Evolutionary conservation across 768 basidiomycete species (phyloP).

Genomic region (Boletales sp.): DNA sequence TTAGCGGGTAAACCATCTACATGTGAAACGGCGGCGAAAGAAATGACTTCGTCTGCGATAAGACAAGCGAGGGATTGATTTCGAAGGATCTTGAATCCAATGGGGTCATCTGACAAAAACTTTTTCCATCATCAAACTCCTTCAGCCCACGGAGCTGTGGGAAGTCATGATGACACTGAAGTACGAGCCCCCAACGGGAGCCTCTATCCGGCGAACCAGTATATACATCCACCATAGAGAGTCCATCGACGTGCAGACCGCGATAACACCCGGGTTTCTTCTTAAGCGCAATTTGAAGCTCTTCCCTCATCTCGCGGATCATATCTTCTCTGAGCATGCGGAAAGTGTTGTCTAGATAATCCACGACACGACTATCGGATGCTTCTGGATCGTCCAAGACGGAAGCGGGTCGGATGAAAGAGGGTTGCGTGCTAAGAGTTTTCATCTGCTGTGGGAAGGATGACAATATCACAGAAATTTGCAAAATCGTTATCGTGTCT

Average conservation of each 20-base stretch:
- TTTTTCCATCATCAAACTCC: slow-evolving; percentile 33
- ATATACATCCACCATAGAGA: slow-evolving; percentile 39
- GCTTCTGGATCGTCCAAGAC: slow-evolving; percentile 44
- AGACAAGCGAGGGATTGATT: slow-evolving; percentile 58
- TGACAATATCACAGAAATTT: slow-evolving; percentile 57
- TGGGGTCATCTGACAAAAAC: slow-evolving; percentile 34
- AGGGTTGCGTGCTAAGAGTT: slow-evolving; percentile 39
- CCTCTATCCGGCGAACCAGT: slow-evolving; percentile 26
- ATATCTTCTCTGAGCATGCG: slow-evolving; percentile 65
- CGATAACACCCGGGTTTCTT: slow-evolving; percentile 42
- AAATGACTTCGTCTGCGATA: slow-evolving; percentile 44
- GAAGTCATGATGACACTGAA: slow-evolving; percentile 36
- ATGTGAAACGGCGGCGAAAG: slow-evolving; percentile 53
- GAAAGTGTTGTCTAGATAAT: slow-evolving; percentile 64
- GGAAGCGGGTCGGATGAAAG: slow-evolving; percentile 51
- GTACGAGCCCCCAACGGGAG: slow-evolving; percentile 42
- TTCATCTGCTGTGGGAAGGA: slow-evolving; percentile 65
- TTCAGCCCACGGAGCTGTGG: slow-evolving; percentile 30
- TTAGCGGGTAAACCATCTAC: slow-evolving; percentile 50
- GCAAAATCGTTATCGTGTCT: slow-evolving; percentile 68
- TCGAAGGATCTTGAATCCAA: slow-evolving; percentile 38
- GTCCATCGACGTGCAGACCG: slow-evolving; percentile 36
- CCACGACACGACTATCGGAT: slow-evolving; percentile 34
- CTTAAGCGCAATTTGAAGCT: slow-evolving; percentile 42
- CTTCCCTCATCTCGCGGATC: slow-evolving; percentile 57